Conservation (phyloP, 352 stramenopile species). For the Paralagenidium karlingii region DNA sequence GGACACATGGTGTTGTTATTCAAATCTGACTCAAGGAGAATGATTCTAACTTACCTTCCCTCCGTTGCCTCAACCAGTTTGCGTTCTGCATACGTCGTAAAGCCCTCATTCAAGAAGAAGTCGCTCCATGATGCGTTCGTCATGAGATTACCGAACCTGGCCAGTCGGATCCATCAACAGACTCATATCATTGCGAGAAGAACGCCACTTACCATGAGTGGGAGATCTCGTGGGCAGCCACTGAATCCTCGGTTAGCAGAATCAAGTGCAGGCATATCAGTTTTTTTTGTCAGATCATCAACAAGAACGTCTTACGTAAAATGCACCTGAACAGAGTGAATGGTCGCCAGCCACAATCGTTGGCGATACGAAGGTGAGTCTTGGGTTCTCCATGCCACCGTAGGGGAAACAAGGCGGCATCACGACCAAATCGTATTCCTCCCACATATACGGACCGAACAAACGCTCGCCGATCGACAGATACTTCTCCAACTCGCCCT, state of each 20-base stretch:
- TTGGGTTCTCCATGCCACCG: slow-evolving; percentile 97
- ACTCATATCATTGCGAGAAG: background rate
- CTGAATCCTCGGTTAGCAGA: slow-evolving; percentile 13
- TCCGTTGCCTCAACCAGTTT: slow-evolving; percentile 53
- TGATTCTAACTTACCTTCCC: slow-evolving; percentile 23
- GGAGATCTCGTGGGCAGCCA: slow-evolving; percentile 72
- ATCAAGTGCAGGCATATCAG: too few species aligned
- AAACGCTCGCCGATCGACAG: slow-evolving; percentile 54
- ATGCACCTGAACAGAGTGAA: slow-evolving; percentile 55
- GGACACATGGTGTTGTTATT: background rate
- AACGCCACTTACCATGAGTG: slow-evolving; percentile 42
- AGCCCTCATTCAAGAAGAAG: slow-evolving; percentile 84
- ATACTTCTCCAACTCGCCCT: slow-evolving; percentile 59
- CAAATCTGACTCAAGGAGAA: background rate
- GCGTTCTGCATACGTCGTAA: slow-evolving; percentile 77
- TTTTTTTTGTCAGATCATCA: too few species aligned
- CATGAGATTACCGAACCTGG: slow-evolving; percentile 73
- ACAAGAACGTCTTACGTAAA: too few species aligned
- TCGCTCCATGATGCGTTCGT: slow-evolving; percentile 79
- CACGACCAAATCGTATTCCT: slow-evolving; percentile 71
- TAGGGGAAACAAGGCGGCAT: slow-evolving; percentile 90
- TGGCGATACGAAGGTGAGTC: slow-evolving; percentile 79
- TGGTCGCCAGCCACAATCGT: slow-evolving; percentile 66
- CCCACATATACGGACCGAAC: slow-evolving; percentile 77
- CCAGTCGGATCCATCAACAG: background rate